Percentiles rank a stretch among this genome's conserved stretches.
Evolutionary conservation across 1,284 basidiomycete species (phyloP).

Genomic region (Laetiporus sulphureus): DNA sequence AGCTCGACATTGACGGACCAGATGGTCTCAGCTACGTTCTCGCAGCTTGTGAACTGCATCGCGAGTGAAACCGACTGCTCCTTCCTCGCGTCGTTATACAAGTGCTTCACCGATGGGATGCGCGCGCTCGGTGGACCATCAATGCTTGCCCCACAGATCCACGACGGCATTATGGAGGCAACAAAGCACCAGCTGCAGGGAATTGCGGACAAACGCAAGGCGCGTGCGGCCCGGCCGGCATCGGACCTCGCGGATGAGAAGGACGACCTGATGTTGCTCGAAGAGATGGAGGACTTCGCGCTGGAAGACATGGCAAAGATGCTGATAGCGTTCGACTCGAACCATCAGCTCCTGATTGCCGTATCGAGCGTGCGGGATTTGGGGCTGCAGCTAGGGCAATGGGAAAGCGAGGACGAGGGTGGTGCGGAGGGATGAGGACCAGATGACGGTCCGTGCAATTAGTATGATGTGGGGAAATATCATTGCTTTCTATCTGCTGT

Average conservation of each 20-base stretch:
- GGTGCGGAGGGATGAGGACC: constrained; percentile 11
- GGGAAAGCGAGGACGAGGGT: constrained; percentile 36
- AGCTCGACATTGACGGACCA: constrained; percentile 60
- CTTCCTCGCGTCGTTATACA: constrained; percentile 73
- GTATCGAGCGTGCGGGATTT: constrained; percentile 65
- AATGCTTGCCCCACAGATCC: constrained; percentile 45
- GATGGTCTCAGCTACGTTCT: constrained; percentile 66
- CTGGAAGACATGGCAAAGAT: constrained; percentile 69
- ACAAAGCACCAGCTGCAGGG: constrained; percentile 61
- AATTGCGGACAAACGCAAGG: constrained; percentile 59
- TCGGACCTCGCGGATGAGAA: constrained; percentile 45
- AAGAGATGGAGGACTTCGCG: constrained; percentile 71
- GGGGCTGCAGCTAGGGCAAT: constrained; percentile 43
- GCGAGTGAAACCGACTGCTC: constrained; percentile 62
- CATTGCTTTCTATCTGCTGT: too few relatives aligned
- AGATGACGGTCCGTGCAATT: too few relatives aligned
- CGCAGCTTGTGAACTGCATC: constrained; percentile 62
- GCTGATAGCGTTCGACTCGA: constrained; percentile 44
- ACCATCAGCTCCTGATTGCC: constrained; percentile 59
- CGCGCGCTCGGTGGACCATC: constrained; percentile 52
- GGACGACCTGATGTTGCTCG: constrained; percentile 62
- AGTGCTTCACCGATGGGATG: constrained; percentile 64
- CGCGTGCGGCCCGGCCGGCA: constrained; percentile 35
- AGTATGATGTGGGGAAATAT: too few relatives aligned
- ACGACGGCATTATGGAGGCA: constrained; percentile 51